A percentile compares a stretch with the other conserved stretches of the same genome.
Conservation (phyloP, 2,329 filamentous ascomycete genomes). For the Pseudogymnoascus sp. region DNA sequence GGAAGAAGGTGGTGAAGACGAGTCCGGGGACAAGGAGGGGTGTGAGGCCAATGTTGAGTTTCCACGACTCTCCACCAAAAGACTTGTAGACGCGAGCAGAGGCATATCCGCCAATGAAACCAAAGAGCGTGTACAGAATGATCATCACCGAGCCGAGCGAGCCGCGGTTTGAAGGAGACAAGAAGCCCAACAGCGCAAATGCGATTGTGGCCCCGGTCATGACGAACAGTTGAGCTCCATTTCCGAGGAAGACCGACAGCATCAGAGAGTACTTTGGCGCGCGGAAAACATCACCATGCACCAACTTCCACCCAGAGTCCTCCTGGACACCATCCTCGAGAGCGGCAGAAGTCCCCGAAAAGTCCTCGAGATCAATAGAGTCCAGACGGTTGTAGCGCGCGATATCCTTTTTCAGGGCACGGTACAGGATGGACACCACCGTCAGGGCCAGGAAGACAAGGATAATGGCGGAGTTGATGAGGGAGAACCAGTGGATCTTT, state of each 20-base stretch:
- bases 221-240: conserved; percentile 91
- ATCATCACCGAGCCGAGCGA: conserved; percentile 90
- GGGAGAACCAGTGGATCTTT: conserved; percentile 98
- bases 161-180: conserved; percentile 92
- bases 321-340: conserved; percentile 92
- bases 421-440: conserved; percentile 83
- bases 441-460: conserved; percentile 86
- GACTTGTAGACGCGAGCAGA: conserved; percentile 91
- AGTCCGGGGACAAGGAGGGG: conserved; percentile 78
- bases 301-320: conserved; percentile 96
- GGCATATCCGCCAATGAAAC: conserved; percentile 84
- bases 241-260: conserved; percentile 81
- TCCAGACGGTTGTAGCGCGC: conserved; percentile 93
- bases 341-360: conserved; percentile 66
- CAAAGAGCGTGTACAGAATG: conserved; percentile 85
- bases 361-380: conserved; percentile 80
- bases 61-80: conserved; percentile 88
- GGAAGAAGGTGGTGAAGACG: conserved; percentile 83
- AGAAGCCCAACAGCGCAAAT: conserved; percentile 87
- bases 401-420: conserved; percentile 89
- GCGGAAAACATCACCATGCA: conserved; percentile 95
- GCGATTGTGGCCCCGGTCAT: conserved; percentile 94
- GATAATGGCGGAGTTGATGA: conserved; percentile 92
- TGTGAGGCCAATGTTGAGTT: conserved; percentile 82
- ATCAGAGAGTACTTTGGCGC: conserved; percentile 75